Evolutionary conservation across 2,329 filamentous ascomycete species (phyloP).

Genomic region (Raffaelea albimanens): DNA sequence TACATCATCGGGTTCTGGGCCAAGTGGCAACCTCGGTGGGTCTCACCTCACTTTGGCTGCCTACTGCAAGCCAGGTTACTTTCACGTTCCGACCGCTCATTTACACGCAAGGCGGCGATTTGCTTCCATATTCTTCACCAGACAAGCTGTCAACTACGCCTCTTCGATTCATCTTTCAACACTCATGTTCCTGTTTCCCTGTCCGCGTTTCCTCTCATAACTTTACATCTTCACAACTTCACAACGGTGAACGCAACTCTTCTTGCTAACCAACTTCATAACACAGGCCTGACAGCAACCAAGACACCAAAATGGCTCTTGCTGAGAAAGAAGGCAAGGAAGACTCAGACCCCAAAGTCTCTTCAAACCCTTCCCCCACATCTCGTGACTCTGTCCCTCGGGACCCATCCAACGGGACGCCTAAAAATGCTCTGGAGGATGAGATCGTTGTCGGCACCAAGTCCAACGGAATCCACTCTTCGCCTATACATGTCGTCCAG

Average conservation of each 20-base stretch:
- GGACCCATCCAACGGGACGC: constrained; percentile 23
- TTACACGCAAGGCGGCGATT: too few relatives aligned
- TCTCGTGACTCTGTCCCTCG: not conserved
- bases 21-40: constrained; percentile 11
- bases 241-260: too few relatives aligned
- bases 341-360: constrained; percentile 17
- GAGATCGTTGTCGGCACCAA: constrained; percentile 43
- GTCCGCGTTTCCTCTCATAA: too few relatives aligned
- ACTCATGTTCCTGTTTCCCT: not conserved
- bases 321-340: constrained; percentile 5
- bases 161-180: not conserved
- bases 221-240: too few relatives aligned
- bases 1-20: not conserved
- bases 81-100: too few relatives aligned
- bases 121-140: not conserved
- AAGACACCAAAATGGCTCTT: constrained; percentile 4
- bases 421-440: constrained; percentile 33
- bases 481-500: constrained; percentile 22
- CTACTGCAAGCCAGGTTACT: not conserved
- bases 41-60: not conserved
- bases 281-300: not conserved
- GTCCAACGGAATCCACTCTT: constrained; percentile 28
- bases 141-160: constrained; percentile 6
- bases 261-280: constrained; percentile 3
- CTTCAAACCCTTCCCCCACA: constrained; percentile 25